A percentile compares a stretch with the other conserved stretches of the same genome.
phyloP scores from a whole-genome alignment of 2,329 filamentous ascomycete species.

The Dendryphion nanum region DNA sequence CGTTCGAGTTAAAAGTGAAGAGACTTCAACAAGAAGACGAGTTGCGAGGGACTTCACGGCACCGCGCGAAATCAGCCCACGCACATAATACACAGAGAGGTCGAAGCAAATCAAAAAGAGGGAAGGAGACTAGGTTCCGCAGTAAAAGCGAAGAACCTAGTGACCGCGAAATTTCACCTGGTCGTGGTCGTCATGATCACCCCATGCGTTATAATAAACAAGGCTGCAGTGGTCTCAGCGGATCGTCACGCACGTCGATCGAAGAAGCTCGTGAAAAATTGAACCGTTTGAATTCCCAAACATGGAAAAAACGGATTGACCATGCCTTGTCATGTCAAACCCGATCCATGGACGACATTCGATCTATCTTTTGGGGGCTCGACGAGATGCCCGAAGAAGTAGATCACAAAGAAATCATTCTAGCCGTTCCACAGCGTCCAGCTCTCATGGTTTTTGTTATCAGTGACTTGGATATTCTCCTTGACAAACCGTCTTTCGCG shows the following conservation, averaged over 20 bases:
- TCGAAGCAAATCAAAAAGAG: slow-evolving; percentile 34
- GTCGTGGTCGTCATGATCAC: slow-evolving; percentile 39
- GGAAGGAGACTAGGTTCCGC: slow-evolving; percentile 33
- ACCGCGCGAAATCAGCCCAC: slow-evolving; percentile 53
- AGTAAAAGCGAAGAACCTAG: slow-evolving; percentile 40
- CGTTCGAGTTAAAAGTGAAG: slow-evolving; percentile 83
- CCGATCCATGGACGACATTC: slow-evolving; percentile 73
- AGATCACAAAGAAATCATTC: slow-evolving; percentile 78
- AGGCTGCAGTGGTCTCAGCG: slow-evolving; percentile 68
- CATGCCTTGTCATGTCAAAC: slow-evolving; percentile 67
- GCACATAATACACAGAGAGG: slow-evolving; percentile 44
- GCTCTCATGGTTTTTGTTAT: slow-evolving; percentile 78
- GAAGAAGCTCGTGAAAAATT: slow-evolving; percentile 75
- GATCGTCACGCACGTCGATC: slow-evolving; percentile 68
- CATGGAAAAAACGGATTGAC: slow-evolving; percentile 91
- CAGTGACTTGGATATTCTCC: slow-evolving; percentile 76
- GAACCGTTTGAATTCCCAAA: slow-evolving; percentile 77
- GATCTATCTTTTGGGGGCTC: slow-evolving; percentile 76
- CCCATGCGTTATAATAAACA: slow-evolving; percentile 75
- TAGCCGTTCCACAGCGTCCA: slow-evolving; percentile 81
- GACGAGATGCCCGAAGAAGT: slow-evolving; percentile 79
- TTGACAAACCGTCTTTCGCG: slow-evolving; percentile 93
- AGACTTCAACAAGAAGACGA: slow-evolving; percentile 68
- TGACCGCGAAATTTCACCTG: slow-evolving; percentile 21
- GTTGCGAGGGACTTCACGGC: slow-evolving; percentile 49